phyloP scores from a whole-genome alignment of 129 eudicot genomes.

The Artemisia annua region DNA sequence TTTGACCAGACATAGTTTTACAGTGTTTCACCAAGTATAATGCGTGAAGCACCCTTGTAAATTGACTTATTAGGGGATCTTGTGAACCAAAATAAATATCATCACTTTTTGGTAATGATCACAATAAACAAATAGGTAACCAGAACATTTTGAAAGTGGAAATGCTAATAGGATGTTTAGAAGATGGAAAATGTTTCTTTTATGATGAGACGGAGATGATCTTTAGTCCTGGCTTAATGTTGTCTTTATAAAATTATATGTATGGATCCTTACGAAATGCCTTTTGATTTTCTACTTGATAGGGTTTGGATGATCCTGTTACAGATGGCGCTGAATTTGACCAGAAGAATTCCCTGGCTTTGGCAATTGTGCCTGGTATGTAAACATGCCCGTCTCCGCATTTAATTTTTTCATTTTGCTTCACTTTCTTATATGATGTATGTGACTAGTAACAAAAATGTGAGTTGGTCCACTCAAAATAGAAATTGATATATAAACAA shows the following conservation, averaged over 20 bases:
- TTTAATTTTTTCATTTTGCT: neutral
- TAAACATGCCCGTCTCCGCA: neutral
- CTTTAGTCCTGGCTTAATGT: neutral
- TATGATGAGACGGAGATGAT: too few species aligned
- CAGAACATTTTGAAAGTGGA: too few species aligned
- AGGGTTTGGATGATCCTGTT: constrained; percentile 76
- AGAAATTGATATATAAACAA: neutral
- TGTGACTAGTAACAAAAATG: too few species aligned
- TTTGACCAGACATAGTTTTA: constrained; percentile 5
- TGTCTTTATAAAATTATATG: neutral
- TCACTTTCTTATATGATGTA: neutral
- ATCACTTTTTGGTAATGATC: too few species aligned
- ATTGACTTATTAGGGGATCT: constrained; percentile 4
- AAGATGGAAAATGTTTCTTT: too few species aligned
- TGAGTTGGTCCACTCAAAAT: neutral
- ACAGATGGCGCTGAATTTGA: constrained; percentile 74
- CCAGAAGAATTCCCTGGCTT: constrained; percentile 85
- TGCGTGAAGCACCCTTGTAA: constrained; percentile 13
- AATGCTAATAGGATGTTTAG: too few species aligned
- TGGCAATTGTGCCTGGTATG: constrained; percentile 94
- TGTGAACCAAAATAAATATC: constrained; percentile 5
- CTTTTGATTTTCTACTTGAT: constrained; percentile 18
- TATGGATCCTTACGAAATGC: neutral
- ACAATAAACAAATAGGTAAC: too few species aligned
- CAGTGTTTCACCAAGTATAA: constrained; percentile 11